Base-by-base conservation (phyloP, 1,284 basidiomycete species). In the Pterulicium gracile region DNA sequence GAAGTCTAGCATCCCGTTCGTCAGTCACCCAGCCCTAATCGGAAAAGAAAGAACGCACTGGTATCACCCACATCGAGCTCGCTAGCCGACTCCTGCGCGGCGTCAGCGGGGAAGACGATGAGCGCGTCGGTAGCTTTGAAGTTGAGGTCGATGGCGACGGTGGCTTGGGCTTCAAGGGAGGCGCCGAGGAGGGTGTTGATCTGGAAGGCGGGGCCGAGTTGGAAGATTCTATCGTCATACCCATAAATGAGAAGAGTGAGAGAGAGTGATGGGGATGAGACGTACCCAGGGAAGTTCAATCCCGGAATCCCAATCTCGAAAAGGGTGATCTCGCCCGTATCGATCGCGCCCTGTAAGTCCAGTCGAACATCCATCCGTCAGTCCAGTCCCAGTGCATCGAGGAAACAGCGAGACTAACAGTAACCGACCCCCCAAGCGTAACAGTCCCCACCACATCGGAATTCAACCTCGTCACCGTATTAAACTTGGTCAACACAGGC, bases 261-360 rank as follows among this genome's bases (percentile, higher is more conserved):
- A n/a, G n/a, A n/a, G n/a, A n/a, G n/a, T n/a, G n/a, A n/a, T n/a
- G n/a, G n/a, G 50, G 43, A 42, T 36, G 4, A 51, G 48, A 24
- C 52, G 20, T 55, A 68, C 63, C 63, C 64, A 36, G 69, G 66
- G 56, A 72, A 60, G 47, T 66, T 56, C 44, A 71, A 54, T 19
- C 67, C 64, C 3, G 68, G 64, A 43, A 70, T 56, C 0, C 64
- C 65, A 10, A 63, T 47, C 47, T 62, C 50, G 47, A 68, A 61
- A 4, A 73, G 50, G 1, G 52, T 46, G 24, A 66, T 58, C 24
- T 58, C 52, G 3, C 64, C 66, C 0, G 63, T 59, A 48, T 62
- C 61, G 42, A 71, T 48, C 3, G 54, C 51, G 3, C 64, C 65
- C 65, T 68, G 24, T 12, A 15, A n/a, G n/a, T n/a, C n/a, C n/a